Percentiles rank a stretch among this genome's conserved stretches.
Evolutionary conservation across 148 eudicot genomes (phyloP).

Genomic region (Vaccinium vitisidaea): DNA sequence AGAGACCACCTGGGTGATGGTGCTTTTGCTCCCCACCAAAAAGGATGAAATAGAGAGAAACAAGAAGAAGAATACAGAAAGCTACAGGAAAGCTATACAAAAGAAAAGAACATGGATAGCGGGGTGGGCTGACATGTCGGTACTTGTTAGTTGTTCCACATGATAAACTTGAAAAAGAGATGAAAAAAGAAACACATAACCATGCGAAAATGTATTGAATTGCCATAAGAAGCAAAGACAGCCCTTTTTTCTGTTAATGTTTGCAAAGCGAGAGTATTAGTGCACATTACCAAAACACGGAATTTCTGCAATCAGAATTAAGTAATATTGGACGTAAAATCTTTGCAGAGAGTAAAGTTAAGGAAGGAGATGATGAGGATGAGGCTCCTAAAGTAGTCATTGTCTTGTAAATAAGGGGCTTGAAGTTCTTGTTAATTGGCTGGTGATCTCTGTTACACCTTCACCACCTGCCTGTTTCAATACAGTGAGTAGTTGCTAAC

Average conservation of each 20-base stretch:
- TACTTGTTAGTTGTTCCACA: neutral
- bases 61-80: neutral
- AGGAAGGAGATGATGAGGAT: neutral
- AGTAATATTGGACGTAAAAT: neutral
- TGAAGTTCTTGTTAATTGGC: neutral
- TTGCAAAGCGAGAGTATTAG: neutral
- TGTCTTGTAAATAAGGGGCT: neutral
- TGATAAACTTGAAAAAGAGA: neutral
- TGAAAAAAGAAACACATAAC: neutral
- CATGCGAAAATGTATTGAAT: slow-evolving; percentile 7
- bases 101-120: neutral
- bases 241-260: neutral
- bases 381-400: neutral
- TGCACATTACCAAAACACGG: neutral
- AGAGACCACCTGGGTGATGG: slow-evolving; percentile 8
- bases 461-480: neutral
- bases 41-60: neutral
- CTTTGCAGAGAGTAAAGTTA: neutral
- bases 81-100: no score
- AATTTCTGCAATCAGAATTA: neutral
- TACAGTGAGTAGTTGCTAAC: neutral
- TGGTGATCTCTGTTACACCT: neutral
- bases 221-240: neutral
- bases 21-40: slow-evolving; percentile 1
- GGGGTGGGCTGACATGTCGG: neutral